phyloP scores from a whole-genome alignment of 2,329 filamentous ascomycete genomes.

The Calonectria leucothoes region DNA sequence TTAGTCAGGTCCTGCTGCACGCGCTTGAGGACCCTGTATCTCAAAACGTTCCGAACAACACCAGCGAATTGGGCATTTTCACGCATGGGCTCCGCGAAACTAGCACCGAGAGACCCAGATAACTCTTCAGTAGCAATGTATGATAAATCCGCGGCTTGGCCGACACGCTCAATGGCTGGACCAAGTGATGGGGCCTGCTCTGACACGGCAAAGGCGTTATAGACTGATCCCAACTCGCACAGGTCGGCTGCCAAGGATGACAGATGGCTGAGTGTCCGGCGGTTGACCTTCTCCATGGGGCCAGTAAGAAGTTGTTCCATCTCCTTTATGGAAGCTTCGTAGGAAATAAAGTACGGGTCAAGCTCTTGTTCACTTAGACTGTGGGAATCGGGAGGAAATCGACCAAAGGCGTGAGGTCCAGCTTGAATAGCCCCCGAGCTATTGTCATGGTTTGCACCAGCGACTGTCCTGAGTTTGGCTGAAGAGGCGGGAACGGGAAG shows the following conservation, averaged over 20 bases:
- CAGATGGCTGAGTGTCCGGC: slow-evolving; percentile 86
- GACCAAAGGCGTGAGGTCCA: slow-evolving; percentile 72
- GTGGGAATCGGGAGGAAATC: slow-evolving; percentile 84
- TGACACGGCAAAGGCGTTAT: slow-evolving; percentile 95
- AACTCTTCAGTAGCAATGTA: slow-evolving; percentile 97
- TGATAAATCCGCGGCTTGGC: slow-evolving; percentile 94
- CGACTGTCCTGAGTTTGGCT: slow-evolving; percentile 80
- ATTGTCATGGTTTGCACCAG: slow-evolving; percentile 50
- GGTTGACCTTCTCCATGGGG: slow-evolving; percentile 96
- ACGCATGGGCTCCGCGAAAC: slow-evolving; percentile 96
- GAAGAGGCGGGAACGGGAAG: slow-evolving; percentile 88
- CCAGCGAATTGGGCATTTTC: slow-evolving; percentile 98
- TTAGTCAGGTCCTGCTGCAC: slow-evolving; percentile 98
- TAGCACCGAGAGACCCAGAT: slow-evolving; percentile 87
- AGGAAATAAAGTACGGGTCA: slow-evolving; percentile 95
- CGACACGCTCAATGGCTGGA: slow-evolving; percentile 91
- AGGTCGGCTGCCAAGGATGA: slow-evolving; percentile 87
- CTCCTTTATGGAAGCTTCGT: slow-evolving; percentile 91
- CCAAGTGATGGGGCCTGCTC: slow-evolving; percentile 91
- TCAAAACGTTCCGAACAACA: slow-evolving; percentile 87
- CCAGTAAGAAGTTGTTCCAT: slow-evolving; percentile 89
- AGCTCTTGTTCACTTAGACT: slow-evolving; percentile 88
- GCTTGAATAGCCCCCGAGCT: slow-evolving; percentile 51
- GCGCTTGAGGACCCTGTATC: slow-evolving; percentile 91
- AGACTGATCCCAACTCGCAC: slow-evolving; percentile 93